phyloP scores from a whole-genome alignment of 2,329 filamentous ascomycete species.

The Coniochaeta ligniaria region DNA sequence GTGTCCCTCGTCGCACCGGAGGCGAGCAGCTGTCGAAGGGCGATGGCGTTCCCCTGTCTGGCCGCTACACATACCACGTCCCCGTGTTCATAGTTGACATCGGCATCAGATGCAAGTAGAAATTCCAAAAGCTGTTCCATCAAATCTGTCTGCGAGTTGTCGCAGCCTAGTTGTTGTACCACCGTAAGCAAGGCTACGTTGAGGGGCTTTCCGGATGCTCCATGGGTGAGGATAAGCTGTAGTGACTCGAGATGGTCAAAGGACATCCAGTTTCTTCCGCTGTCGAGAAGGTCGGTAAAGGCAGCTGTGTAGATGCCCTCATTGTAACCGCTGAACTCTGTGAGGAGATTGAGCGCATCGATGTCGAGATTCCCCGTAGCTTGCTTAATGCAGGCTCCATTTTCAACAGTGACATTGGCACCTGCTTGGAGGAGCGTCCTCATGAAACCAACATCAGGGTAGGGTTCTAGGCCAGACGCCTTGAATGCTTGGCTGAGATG shows the following conservation, averaged over 20 bases:
- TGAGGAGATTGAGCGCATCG: conserved; percentile 10
- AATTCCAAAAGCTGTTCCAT: conserved; percentile 11
- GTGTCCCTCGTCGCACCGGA: conserved; percentile 10
- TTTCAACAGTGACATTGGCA: conserved; percentile 14
- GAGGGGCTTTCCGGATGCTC: conserved; percentile 11
- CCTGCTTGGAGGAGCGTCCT: conserved; percentile 14
- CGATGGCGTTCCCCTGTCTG: conserved; percentile 10
- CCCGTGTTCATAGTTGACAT: conserved; percentile 16
- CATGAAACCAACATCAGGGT: conserved; percentile 12
- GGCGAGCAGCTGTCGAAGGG: conserved; percentile 10
- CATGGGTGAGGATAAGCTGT: conserved; percentile 13
- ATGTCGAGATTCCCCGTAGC: conserved; percentile 13
- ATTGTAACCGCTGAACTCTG: conserved; percentile 9
- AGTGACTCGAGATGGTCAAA: conserved; percentile 15
- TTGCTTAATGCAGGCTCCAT: conserved; percentile 16
- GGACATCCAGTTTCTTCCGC: conserved; percentile 15
- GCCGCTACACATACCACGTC: conserved; percentile 13
- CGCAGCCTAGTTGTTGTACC: conserved; percentile 13
- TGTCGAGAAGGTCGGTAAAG: conserved; percentile 10
- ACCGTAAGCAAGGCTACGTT: conserved; percentile 14
- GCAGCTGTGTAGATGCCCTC: conserved; percentile 12
- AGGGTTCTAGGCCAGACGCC: conserved; percentile 4
- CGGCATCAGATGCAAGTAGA: conserved; percentile 11
- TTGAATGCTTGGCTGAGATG: too few relatives aligned
- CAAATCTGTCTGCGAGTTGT: conserved; percentile 6